These are phyloP conservation scores for Rubia balearica DNA, from an alignment of 305 asterid genomes.

Conservation along the genomic window DNA sequence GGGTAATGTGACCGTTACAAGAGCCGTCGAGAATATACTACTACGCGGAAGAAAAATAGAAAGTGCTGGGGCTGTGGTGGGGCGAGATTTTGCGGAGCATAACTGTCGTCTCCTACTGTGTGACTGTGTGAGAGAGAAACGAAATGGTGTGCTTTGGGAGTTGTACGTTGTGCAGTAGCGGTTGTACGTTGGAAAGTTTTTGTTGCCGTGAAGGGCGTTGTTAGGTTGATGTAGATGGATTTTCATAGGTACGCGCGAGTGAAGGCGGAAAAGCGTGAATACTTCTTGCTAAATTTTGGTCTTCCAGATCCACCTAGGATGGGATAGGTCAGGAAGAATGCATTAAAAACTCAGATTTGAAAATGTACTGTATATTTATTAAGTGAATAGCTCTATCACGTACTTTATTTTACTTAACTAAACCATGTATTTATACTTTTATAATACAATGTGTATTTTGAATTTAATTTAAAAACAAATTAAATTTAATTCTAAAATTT, in stretches of 20 bases:
- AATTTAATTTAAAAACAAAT: too few species aligned
- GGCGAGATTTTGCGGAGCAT: constrained; percentile 36
- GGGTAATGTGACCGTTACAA: constrained; percentile 60
- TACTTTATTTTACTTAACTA: too few species aligned
- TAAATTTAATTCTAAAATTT: too few species aligned
- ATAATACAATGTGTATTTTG: too few species aligned
- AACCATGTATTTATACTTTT: too few species aligned
- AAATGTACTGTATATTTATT: too few species aligned
- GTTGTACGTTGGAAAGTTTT: not conserved
- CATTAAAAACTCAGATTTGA: not conserved
- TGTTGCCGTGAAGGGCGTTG: constrained; percentile 2
- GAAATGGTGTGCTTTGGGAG: not conserved
- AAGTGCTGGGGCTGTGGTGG: constrained; percentile 14
- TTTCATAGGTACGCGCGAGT: constrained; percentile 6
- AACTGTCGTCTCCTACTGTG: constrained; percentile 40
- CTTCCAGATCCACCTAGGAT: constrained; percentile 2
- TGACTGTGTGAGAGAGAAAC: constrained; percentile 20
- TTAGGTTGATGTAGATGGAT: not conserved
- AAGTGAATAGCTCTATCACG: too few species aligned
- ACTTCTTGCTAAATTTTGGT: not conserved
- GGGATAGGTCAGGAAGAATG: not conserved
- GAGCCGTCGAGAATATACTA: constrained; percentile 30
- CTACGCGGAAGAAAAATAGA: constrained; percentile 17
- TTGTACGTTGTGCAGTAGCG: not conserved
- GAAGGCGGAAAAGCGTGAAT: not conserved